These are phyloP conservation scores for Myxozyma neotropica DNA, from an alignment of 805 yeast genomes.

Conservation along the genomic window DNA sequence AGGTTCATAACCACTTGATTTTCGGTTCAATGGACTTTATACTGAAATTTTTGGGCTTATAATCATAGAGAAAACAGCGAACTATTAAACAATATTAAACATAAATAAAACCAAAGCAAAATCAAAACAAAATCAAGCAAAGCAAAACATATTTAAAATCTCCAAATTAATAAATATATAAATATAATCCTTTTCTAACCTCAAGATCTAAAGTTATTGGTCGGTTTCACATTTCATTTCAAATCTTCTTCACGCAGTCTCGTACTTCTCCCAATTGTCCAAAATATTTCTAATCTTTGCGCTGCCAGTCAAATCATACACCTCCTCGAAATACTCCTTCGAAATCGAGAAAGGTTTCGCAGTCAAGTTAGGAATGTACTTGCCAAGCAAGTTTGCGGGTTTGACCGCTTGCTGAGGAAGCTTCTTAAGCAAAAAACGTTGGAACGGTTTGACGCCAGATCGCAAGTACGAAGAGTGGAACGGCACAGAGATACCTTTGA, in stretches of 20 bases:
- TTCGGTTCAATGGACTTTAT: too few species aligned
- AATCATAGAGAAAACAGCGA: too few species aligned
- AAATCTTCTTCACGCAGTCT: constrained; percentile 36
- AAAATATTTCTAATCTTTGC: constrained; percentile 86
- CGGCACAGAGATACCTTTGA: constrained; percentile 99
- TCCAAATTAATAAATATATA: too few species aligned
- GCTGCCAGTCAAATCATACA: constrained; percentile 85
- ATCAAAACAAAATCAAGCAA: too few species aligned
- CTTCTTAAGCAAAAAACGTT: constrained; percentile 94
- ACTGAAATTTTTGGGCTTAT: too few species aligned
- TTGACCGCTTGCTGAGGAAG: constrained; percentile 92
- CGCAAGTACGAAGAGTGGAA: constrained; percentile 99
- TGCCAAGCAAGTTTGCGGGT: constrained; percentile 88
- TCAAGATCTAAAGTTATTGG: too few species aligned
- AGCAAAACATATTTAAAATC: too few species aligned
- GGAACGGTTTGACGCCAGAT: constrained; percentile 99
- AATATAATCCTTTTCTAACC: too few species aligned
- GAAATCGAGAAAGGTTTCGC: constrained; percentile 96
- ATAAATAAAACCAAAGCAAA: too few species aligned
- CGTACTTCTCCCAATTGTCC: constrained; percentile 93
- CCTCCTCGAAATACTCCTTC: constrained; percentile 96
- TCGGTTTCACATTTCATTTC: too few species aligned
- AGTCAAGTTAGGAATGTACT: constrained; percentile 97
- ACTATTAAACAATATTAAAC: too few species aligned
- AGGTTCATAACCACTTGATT: too few species aligned